Percentiles rank a stretch among this genome's conserved stretches.
These are phyloP conservation scores for Penicillium sp. DNA, from an alignment of 2,329 filamentous ascomycete species.

Conservation along the genomic window DNA sequence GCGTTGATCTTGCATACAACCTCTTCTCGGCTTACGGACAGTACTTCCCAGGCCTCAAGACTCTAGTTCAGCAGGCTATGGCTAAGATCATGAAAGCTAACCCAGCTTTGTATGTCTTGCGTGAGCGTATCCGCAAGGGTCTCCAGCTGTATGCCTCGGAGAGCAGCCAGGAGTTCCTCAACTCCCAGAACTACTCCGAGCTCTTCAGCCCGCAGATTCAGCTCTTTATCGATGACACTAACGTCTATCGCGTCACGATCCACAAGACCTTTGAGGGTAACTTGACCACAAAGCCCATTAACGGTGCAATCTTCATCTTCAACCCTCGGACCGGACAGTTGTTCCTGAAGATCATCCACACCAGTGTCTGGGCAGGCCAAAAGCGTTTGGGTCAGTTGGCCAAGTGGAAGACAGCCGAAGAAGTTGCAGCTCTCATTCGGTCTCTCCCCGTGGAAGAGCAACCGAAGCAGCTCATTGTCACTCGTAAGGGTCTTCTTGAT, in stretches of 20 bases:
- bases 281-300: constrained; percentile 98
- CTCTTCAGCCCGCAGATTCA: constrained; percentile 99
- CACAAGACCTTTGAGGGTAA: constrained; percentile 99
- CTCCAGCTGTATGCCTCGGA: constrained; percentile 96
- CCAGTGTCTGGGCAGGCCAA: constrained; percentile 97
- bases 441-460: constrained; percentile 97
- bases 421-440: constrained; percentile 95
- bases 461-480: constrained; percentile 97
- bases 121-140: constrained; percentile 97
- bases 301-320: constrained; percentile 99
- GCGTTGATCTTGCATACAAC: constrained; percentile 96
- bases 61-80: constrained; percentile 96
- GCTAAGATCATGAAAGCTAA: constrained; percentile 99
- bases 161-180: constrained; percentile 98
- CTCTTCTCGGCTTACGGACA: constrained; percentile 97
- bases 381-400: constrained; percentile 97
- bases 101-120: constrained; percentile 89
- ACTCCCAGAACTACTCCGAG: constrained; percentile 99
- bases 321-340: constrained; percentile 97
- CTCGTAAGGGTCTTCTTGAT: constrained; percentile 93
- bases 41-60: constrained; percentile 97
- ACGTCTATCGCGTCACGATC: constrained; percentile 98
- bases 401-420: constrained; percentile 99
- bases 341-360: constrained; percentile 99
- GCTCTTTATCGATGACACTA: constrained; percentile 98